Evolutionary conservation across 1,284 basidiomycete genomes (phyloP).

Genomic region (Acaromyces ingoldii): DNA sequence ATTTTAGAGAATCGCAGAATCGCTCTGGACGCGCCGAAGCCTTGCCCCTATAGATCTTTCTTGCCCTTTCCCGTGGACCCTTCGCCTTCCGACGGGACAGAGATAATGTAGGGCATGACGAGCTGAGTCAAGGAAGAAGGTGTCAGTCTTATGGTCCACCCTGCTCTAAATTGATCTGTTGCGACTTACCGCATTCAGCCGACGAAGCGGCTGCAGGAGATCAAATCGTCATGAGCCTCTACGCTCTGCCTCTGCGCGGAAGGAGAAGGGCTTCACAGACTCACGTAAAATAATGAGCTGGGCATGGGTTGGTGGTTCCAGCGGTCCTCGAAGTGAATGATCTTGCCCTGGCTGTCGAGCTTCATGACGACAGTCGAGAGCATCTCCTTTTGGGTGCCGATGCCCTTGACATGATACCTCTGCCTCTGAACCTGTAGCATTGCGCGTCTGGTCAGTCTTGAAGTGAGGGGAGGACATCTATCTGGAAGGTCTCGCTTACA

Average conservation of each 20-base stretch:
- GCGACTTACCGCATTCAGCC: slow-evolving; percentile 8
- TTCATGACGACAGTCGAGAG: slow-evolving; percentile 63
- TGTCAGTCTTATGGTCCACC: neutral
- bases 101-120: slow-evolving; percentile 8
- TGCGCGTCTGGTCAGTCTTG: too few relatives aligned
- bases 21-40: too few relatives aligned
- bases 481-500: slow-evolving; percentile 52
- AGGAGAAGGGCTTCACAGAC: too few relatives aligned
- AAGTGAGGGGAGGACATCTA: too few relatives aligned
- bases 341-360: slow-evolving; percentile 62
- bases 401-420: slow-evolving; percentile 55
- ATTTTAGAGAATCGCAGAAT: too few relatives aligned
- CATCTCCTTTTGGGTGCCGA: slow-evolving; percentile 59
- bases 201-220: slow-evolving; percentile 3
- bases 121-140: neutral
- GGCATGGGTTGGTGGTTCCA: slow-evolving; percentile 54
- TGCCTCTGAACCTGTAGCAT: slow-evolving; percentile 5
- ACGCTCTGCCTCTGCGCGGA: too few relatives aligned
- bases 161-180: neutral
- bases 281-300: too few relatives aligned
- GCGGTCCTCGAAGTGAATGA: slow-evolving; percentile 61
- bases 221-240: too few relatives aligned
- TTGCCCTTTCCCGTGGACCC: too few relatives aligned
- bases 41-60: too few relatives aligned
- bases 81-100: neutral